These are phyloP conservation scores for Rhynchospora breviuscula DNA, from an alignment of 176 grass and related monocot genomes.

Conservation along the genomic window DNA sequence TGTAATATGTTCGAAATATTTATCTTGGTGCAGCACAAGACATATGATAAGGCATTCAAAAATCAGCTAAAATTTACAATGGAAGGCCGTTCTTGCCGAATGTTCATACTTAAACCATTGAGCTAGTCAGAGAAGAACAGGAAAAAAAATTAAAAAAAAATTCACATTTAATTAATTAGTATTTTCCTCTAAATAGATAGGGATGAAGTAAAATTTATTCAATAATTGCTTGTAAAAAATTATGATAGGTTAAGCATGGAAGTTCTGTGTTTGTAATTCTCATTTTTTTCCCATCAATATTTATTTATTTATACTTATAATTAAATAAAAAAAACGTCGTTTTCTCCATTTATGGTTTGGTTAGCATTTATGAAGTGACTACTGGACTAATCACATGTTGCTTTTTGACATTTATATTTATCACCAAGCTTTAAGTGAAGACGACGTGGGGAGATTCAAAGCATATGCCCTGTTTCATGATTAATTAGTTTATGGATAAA, in stretches of 20 bases:
- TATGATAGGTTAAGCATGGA: neutral
- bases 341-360: neutral
- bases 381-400: too few relatives aligned
- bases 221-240: neutral
- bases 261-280: neutral
- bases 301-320: neutral
- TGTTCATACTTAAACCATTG: conserved; percentile 58
- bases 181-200: neutral
- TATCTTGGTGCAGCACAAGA: conserved; percentile 37
- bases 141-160: neutral
- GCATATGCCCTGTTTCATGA: neutral
- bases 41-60: conserved; percentile 29
- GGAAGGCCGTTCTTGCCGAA: conserved; percentile 47
- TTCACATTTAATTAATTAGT: neutral
- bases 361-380: neutral
- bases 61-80: conserved; percentile 52
- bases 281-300: neutral
- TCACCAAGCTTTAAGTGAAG: neutral
- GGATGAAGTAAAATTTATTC: neutral
- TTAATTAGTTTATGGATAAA: neutral
- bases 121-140: neutral
- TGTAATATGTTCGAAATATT: neutral
- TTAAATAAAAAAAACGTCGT: neutral
- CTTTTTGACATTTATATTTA: too few relatives aligned
- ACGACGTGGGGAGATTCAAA: neutral